Evolutionary conservation across 176 grass and related monocot genomes (phyloP), one percentile per base, ranked within the genome.

Genomic region (Hordeum marinum): DNA sequence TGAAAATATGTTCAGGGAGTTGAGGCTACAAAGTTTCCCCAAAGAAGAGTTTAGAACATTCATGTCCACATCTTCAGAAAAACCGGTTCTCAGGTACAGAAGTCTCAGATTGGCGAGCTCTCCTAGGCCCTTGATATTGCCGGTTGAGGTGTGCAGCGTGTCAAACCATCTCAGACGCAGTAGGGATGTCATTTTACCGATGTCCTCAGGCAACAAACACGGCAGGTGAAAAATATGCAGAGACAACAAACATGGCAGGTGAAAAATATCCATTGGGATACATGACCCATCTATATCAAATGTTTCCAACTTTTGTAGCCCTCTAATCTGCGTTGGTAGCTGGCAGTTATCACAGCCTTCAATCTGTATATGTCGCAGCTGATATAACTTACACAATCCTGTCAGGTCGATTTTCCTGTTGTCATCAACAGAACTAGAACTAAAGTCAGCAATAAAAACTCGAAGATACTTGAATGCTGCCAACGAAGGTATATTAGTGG

Each of bases 271-370:
- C 37, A 72, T 14, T 72, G 68, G 68, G 39, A 72, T 72, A 72
- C 41, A 72, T 11, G 68, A 72, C 37, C 68, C 68, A 72, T 72
- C 68, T 72, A 72, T 72, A 72, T 72, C 68, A 72, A 72, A 43
- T 43, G 68, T 72, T 72, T 72, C 68, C 68, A 72, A 72, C 37
- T 72, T 72, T 25, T 72, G 39, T 2, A 72, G 68, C 37, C 68
- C 68, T 72, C 37, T 72, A 72, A 72, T 43, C n/a, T 72, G 21
- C 13, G 68, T 72, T 72, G 68, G 68, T 43, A 72, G 68, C 68
- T 72, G 68, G 68, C 68, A 72, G 39, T 72, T 72, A 43, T 72
- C 68, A 43, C 68, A 72, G 6, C 68, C 68, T 42, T 40, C 50
- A 54, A 54, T 54, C 50, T 54, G 17, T 54, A 54, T 54, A 54